These are phyloP conservation scores for Neurospora tetraspora DNA, from an alignment of 495 filamentous ascomycete genomes.

Conservation along the genomic window DNA sequence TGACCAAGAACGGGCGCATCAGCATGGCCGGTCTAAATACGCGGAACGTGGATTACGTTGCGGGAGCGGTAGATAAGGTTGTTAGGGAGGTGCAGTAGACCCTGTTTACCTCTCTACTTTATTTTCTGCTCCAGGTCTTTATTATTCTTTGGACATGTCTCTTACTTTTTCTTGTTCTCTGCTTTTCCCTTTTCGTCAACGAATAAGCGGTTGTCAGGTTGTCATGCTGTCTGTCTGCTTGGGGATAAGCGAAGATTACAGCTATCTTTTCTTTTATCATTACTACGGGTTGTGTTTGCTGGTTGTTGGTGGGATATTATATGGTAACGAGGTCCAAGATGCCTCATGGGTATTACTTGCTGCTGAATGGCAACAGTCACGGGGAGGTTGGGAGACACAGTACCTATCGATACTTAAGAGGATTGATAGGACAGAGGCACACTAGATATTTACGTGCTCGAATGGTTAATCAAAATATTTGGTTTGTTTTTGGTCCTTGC, in stretches of 20 bases:
- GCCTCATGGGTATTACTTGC: not conserved
- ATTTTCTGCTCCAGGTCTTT: not conserved
- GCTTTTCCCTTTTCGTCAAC: not conserved
- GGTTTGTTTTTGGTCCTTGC: not conserved
- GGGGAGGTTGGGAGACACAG: not conserved
- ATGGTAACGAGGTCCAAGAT: not conserved
- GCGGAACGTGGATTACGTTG: slow-evolving; percentile 84
- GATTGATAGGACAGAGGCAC: not conserved
- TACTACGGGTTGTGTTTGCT: not conserved
- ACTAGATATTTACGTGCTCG: not conserved
- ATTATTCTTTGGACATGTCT: not conserved
- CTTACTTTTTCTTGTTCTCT: not conserved
- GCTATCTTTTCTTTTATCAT: not conserved
- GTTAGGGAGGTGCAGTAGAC: slow-evolving; percentile 49
- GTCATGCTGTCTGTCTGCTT: not conserved
- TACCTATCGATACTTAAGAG: not conserved
- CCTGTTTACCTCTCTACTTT: not conserved
- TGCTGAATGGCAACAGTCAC: not conserved
- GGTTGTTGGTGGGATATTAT: not conserved
- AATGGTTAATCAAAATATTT: not conserved
- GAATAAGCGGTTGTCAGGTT: not conserved
- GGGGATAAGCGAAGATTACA: not conserved
- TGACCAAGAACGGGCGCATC: slow-evolving; percentile 98
- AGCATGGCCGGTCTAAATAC: slow-evolving; percentile 94
- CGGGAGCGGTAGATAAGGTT: slow-evolving; percentile 75